Evolutionary conservation across 176 grass and related monocot genomes (phyloP), one percentile per base, ranked within the genome.

Genomic region (Musa acuminata): DNA sequence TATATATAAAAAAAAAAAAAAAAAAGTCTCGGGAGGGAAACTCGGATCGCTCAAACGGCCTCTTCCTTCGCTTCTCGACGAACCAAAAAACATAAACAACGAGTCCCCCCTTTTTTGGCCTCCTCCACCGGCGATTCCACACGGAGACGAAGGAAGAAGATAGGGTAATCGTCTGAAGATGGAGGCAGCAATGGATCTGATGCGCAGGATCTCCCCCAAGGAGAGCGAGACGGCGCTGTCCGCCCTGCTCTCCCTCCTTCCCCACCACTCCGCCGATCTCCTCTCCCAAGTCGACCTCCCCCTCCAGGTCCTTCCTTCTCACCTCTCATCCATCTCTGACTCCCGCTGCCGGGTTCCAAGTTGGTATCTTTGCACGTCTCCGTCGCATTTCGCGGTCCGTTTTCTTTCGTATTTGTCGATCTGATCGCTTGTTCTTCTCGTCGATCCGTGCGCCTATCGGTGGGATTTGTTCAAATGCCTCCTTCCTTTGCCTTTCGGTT

Each of bases 231-330:
- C 88, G 80, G 91, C 96, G 51, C 87, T 99, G 12, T 91, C 90
- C 70, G 91, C 91, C 72, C 83, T 99, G 72, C 82, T 99, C 48
- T 89, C 91, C 74, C 88, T 99, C 78, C 78, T 95, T 26, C 96
- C 96, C 51, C 82, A 89, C 80, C 86, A 99, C 80, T 99, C 96
- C 86, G 78, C 92, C 79, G 91, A 99, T 78, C 96, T 99, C 84
- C 96, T 99, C 81, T 99, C 96, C 71, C 96, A 99, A 86, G 96
- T 99, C 73, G 96, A 99, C 82, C 84, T 91, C 59, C 90, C 91
- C 20, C 96, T 89, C 81, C 88, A 95, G 96, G 96, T 99, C 72
- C 22, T 14, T 63, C 48, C 26, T 67, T 60, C 20, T 64, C 72
- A 11, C 52, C 20, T 71, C 43, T 58, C 1, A 51, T 69, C 21